Conservation (phyloP, 164 flowering plant species). For the Euptelea pleiosperma region DNA sequence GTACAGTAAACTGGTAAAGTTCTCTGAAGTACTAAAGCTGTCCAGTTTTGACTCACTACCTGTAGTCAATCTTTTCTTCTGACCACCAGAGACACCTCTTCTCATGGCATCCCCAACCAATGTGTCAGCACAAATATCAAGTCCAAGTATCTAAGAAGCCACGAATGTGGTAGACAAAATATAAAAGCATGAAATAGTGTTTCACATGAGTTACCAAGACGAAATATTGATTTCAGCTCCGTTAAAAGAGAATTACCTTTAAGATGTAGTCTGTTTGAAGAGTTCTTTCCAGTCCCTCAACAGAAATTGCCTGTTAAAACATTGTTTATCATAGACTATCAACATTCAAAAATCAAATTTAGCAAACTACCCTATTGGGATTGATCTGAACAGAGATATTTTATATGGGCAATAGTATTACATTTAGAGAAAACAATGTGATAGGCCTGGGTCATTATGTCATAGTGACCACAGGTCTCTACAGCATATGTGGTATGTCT, state of each 20-base stretch:
- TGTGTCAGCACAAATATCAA: constrained; percentile 66
- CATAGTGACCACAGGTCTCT: too few relatives aligned
- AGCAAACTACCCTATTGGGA: too few relatives aligned
- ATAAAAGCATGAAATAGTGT: neutral
- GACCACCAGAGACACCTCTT: constrained; percentile 81
- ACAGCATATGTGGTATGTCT: too few relatives aligned
- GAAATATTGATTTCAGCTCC: neutral
- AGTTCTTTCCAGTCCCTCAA: constrained; percentile 43
- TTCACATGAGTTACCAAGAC: neutral
- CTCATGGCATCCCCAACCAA: constrained; percentile 67
- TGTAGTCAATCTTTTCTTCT: constrained; percentile 68
- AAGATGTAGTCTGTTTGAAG: constrained; percentile 72
- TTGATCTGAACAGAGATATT: too few relatives aligned
- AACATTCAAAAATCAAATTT: too few relatives aligned
- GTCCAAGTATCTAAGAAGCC: constrained; percentile 57
- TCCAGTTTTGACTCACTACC: constrained; percentile 26
- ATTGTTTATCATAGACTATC: neutral
- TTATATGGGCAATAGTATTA: too few relatives aligned
- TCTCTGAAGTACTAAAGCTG: neutral
- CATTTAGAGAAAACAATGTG: too few relatives aligned
- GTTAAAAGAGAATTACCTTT: constrained; percentile 38
- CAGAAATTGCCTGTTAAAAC: constrained; percentile 50
- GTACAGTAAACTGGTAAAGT: neutral
- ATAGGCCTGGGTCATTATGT: too few relatives aligned
- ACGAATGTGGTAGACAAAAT: neutral